phyloP scores from a whole-genome alignment of 140 eudicot genomes.

The Stevia rebaudiana region DNA sequence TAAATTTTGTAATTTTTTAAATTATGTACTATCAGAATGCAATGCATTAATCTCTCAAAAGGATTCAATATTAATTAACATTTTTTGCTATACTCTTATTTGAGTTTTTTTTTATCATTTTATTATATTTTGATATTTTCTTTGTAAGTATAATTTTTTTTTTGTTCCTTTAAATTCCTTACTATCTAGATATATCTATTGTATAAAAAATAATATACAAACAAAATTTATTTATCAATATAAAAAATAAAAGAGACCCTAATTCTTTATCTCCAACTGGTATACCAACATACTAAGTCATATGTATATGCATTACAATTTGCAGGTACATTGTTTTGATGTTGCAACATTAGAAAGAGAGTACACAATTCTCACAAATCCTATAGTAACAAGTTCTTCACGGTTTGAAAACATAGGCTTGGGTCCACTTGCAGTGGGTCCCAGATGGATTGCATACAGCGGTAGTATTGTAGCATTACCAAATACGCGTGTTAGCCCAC shows the following conservation, averaged over 20 bases:
- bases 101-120: not conserved
- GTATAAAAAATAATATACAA: not conserved
- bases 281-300: constrained; percentile 1
- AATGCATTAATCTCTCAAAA: not conserved
- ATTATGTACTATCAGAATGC: too few relatives aligned
- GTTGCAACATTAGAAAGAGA: constrained; percentile 76
- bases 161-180: not conserved
- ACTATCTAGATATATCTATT: not conserved
- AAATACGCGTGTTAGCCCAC: constrained; percentile 70
- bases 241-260: not conserved
- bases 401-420: constrained; percentile 56
- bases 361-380: constrained; percentile 70
- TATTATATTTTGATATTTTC: not conserved
- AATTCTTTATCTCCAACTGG: not conserved
- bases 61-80: not conserved
- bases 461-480: constrained; percentile 60
- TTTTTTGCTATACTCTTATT: not conserved
- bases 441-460: constrained; percentile 93
- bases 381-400: constrained; percentile 38
- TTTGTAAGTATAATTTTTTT: not conserved
- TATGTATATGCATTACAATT: constrained; percentile 11
- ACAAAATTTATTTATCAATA: not conserved
- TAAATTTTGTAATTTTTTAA: too few relatives aligned
- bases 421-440: constrained; percentile 95
- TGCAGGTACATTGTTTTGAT: constrained; percentile 80